Evolutionary conservation across 1,284 basidiomycete genomes (phyloP).

Genomic region (Sporisorium sorghi): DNA sequence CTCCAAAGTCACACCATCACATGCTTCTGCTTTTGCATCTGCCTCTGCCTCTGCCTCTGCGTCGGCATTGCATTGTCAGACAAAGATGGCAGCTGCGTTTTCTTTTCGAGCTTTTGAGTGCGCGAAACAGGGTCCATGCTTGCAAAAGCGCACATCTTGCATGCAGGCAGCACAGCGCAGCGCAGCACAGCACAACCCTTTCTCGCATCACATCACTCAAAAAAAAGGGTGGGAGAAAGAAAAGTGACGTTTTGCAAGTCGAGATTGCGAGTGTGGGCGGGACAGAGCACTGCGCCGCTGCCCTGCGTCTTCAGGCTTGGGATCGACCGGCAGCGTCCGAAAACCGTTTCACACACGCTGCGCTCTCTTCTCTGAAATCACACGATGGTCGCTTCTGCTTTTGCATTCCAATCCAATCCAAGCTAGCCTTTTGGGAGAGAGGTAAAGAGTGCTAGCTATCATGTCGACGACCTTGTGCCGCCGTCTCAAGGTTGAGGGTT

Average conservation of each 20-base stretch:
- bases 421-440: background rate
- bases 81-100: background rate
- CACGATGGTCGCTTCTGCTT: conserved; percentile 18
- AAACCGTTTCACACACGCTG: too few species aligned
- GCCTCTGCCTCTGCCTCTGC: too few species aligned
- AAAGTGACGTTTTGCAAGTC: conserved; percentile 5
- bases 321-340: background rate
- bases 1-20: too few species aligned
- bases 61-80: too few species aligned
- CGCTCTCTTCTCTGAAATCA: conserved; percentile 12
- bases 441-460: background rate
- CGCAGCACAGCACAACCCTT: too few species aligned
- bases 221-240: background rate
- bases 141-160: too few species aligned
- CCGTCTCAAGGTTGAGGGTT: too few species aligned
- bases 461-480: background rate
- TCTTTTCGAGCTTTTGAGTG: conserved; percentile 1
- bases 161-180: conserved; percentile 1
- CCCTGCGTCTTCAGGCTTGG: too few species aligned
- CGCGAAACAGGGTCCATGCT: conserved; percentile 4
- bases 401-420: too few species aligned
- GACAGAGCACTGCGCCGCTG: too few species aligned
- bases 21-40: too few species aligned
- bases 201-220: background rate
- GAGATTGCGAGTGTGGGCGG: background rate